These are phyloP conservation scores for Epithele typhae DNA, from an alignment of 768 basidiomycete genomes.

Conservation along the genomic window DNA sequence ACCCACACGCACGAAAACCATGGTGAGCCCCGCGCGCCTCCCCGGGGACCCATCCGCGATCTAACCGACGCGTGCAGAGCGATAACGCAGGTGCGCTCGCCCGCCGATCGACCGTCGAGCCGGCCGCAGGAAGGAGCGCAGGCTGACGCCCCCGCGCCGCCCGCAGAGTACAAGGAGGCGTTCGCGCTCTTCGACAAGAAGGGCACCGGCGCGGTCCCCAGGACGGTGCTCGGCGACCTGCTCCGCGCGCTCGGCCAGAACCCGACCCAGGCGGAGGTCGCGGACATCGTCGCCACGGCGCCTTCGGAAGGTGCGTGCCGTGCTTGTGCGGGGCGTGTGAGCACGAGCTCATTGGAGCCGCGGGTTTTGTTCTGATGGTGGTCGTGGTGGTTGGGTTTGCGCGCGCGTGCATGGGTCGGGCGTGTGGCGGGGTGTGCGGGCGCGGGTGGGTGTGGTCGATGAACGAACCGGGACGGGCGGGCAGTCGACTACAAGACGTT, in stretches of 20 bases:
- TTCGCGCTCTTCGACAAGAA: conserved; percentile 98
- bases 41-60: neutral
- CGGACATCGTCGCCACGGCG: conserved; percentile 66
- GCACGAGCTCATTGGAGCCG: neutral
- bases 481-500: conserved; percentile 93
- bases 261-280: conserved; percentile 98
- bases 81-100: conserved; percentile 45
- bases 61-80: conserved; percentile 27
- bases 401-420: too few species aligned
- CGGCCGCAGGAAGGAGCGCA: too few species aligned
- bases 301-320: conserved; percentile 70
- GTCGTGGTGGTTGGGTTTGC: neutral
- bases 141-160: neutral
- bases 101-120: too few species aligned
- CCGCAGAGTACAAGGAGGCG: conserved; percentile 88
- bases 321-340: neutral
- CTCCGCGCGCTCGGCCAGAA: conserved; percentile 95
- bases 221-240: conserved; percentile 87
- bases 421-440: too few species aligned
- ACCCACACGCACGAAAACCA: conserved; percentile 3
- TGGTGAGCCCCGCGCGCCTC: neutral
- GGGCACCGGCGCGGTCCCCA: conserved; percentile 85
- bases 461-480: neutral
- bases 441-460: neutral
- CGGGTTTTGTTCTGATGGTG: neutral